Base-by-base conservation (phyloP, 352 stramenopile genomes). In the Globisporangium orthogonon region DNA sequence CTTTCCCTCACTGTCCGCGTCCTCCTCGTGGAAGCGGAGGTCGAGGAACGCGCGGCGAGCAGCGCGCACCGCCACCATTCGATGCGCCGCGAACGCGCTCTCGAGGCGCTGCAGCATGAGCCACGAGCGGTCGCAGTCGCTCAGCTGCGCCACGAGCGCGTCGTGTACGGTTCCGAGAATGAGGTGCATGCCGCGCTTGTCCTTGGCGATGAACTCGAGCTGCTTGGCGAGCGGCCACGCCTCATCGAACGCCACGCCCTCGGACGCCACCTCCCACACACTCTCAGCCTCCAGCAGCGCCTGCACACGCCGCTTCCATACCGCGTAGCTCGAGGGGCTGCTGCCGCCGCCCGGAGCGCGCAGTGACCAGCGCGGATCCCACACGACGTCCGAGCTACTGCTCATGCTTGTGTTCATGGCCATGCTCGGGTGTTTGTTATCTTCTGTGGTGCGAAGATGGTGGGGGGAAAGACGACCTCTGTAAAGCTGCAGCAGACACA, bases 131-230 rank as follows among this genome's bases (percentile, higher is more conserved):
- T 57, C 48, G 17, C 52, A 57, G 14, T 57, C 52, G 52, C 13
- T 18, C 29, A 50, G 49, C 49, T 43, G 49, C 49, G 14, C 15
- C 17, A 43, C 49, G 31, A 43, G 28, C 39, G 35, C 29, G 52
- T 57, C 52, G 52, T 57, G 52, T 40, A 57, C 28, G 23, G 52
- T 41, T 4, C 5, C 37, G 18, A 57, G 28, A 7, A 57, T 35
- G 23, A 57, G 40, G 15, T 57, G 52, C 52, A 57, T 48, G 40
- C 40, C 52, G 52, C 47, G 52, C 52, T 57, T 57, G 40, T 57
- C 52, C 52, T 57, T 57, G 15, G 47, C 39, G 28, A 57, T 57
- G 52, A 57, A 57, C 52, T 57, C 52, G 52, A 57, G 52, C 40
- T 57, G 53, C 53, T 58, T 58, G 43, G 53, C 41, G 17, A 58